phyloP scores from a whole-genome alignment of 805 yeast species.

The Myxozyma udenii region DNA sequence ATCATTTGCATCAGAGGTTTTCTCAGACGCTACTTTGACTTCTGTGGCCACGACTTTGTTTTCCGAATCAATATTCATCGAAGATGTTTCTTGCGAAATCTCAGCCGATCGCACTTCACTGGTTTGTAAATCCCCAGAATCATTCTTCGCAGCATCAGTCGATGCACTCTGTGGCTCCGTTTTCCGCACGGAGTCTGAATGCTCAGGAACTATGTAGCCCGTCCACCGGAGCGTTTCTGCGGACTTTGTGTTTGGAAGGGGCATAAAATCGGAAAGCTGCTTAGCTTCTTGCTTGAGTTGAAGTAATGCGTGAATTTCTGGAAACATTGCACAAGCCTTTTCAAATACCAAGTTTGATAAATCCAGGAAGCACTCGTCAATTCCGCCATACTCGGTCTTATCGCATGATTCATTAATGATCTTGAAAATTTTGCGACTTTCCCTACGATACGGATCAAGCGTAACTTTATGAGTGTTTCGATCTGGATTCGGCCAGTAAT shows the following conservation, averaged over 20 bases:
- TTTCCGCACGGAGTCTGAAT: not conserved
- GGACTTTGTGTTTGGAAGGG: slow-evolving; percentile 43
- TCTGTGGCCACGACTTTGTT: no score
- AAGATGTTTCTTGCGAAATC: no score
- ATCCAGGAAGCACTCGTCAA: slow-evolving; percentile 89
- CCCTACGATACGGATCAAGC: slow-evolving; percentile 86
- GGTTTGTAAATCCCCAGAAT: no score
- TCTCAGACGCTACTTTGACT: no score
- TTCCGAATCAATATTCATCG: no score
- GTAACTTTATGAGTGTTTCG: slow-evolving; percentile 75
- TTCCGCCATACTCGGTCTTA: slow-evolving; percentile 86
- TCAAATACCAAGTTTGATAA: slow-evolving; percentile 62
- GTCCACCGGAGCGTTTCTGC: slow-evolving; percentile 31
- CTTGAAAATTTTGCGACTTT: slow-evolving; percentile 71
- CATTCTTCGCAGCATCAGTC: no score
- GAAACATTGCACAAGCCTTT: slow-evolving; percentile 46
- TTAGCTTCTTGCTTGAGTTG: slow-evolving; percentile 1
- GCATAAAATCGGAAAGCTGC: slow-evolving; percentile 39
- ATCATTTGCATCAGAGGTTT: no score
- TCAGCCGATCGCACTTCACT: no score
- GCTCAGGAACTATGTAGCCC: slow-evolving; percentile 35
- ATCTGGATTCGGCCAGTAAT: slow-evolving; percentile 55
- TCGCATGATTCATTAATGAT: slow-evolving; percentile 59
- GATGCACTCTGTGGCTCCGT: no score
- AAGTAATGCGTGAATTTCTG: slow-evolving; percentile 40